Percentiles rank a stretch among this genome's conserved stretches.
phyloP scores from a whole-genome alignment of 495 filamentous ascomycete species.

The Penicillium robsamsonii region DNA sequence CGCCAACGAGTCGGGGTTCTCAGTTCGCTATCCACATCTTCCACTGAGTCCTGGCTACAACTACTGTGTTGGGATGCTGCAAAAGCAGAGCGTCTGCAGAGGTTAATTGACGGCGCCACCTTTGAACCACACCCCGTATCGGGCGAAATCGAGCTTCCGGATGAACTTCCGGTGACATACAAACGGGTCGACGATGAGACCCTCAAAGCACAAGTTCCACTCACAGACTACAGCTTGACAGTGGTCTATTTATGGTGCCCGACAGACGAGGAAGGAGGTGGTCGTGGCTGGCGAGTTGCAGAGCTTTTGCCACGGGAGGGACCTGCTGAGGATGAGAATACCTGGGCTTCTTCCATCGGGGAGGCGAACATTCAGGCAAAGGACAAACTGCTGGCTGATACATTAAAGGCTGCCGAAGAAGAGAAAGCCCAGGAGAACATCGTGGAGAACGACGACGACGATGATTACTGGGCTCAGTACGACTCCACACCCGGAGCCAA shows the following conservation, averaged over 20 bases:
- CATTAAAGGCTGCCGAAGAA: conserved; percentile 32
- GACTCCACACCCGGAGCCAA: conserved; percentile 77
- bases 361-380: conserved; percentile 50
- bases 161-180: conserved; percentile 63
- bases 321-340: conserved; percentile 33
- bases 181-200: conserved; percentile 83
- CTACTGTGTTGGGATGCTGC: conserved; percentile 80
- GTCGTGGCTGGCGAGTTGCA: conserved; percentile 77
- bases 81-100: conserved; percentile 64
- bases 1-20: conserved; percentile 84
- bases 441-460: conserved; percentile 68
- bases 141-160: conserved; percentile 79
- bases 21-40: conserved; percentile 50
- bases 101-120: conserved; percentile 60
- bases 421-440: conserved; percentile 22
- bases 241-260: conserved; percentile 66
- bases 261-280: conserved; percentile 63
- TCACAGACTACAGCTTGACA: conserved; percentile 55
- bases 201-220: conserved; percentile 62
- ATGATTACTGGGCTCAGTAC: conserved; percentile 93
- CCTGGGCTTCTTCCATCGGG: conserved; percentile 51
- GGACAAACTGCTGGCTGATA: conserved; percentile 41
- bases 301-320: conserved; percentile 66
- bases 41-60: conserved; percentile 78
- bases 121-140: conserved; percentile 90